Evolutionary conservation across 768 basidiomycete species (phyloP).

Genomic region (Fomitopsis serialis): DNA sequence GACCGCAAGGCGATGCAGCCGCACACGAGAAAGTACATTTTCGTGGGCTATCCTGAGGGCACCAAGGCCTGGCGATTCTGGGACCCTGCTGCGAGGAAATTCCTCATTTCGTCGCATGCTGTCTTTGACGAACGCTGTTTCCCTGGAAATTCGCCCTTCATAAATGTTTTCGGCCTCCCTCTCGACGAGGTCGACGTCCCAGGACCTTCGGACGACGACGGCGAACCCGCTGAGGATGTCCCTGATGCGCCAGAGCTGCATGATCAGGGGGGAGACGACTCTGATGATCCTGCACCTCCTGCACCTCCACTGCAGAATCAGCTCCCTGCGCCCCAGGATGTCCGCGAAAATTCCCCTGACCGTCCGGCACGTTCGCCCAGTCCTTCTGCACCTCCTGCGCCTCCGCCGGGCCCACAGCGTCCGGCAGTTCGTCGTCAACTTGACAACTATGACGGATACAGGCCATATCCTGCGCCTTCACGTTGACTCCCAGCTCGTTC

Average conservation of each 20-base stretch:
- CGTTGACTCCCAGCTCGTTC: too few species aligned
- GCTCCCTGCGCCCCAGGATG: slow-evolving; percentile 3
- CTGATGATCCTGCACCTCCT: slow-evolving; percentile 10
- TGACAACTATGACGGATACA: slow-evolving; percentile 1
- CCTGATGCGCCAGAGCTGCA: not conserved
- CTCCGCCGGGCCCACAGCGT: too few species aligned
- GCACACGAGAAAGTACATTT: slow-evolving; percentile 27
- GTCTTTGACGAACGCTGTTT: slow-evolving; percentile 8
- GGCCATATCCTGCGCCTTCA: too few species aligned
- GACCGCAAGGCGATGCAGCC: slow-evolving; percentile 21
- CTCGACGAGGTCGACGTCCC: slow-evolving; percentile 5
- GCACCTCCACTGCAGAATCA: slow-evolving; percentile 1
- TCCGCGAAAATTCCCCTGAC: too few species aligned
- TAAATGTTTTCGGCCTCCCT: slow-evolving; percentile 2
- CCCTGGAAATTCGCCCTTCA: slow-evolving; percentile 7
- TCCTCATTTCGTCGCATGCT: slow-evolving; percentile 7
- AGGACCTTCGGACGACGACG: not conserved
- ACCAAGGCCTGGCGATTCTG: slow-evolving; percentile 7
- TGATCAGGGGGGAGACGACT: slow-evolving; percentile 8
- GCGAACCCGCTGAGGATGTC: not conserved
- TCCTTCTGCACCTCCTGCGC: too few species aligned
- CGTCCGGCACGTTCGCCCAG: too few species aligned
- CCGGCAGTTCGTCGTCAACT: too few species aligned
- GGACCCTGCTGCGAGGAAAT: slow-evolving; percentile 9
- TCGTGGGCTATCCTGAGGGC: slow-evolving; percentile 15